Base-by-base conservation (phyloP, 75 land plant species). In the Sequoiadendron giganteum region DNA sequence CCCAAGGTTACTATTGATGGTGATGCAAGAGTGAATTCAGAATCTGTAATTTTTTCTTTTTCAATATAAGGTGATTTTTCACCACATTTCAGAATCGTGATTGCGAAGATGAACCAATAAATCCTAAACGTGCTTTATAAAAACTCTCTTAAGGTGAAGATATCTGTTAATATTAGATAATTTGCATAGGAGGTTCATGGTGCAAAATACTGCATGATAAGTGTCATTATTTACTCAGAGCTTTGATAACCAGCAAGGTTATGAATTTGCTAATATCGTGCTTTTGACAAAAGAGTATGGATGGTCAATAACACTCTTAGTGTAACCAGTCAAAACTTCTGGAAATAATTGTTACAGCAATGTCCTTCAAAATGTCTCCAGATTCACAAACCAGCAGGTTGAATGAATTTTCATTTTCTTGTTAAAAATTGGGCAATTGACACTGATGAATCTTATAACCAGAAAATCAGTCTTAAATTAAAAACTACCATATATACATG, bases 1-100 rank as follows among this genome's bases (percentile, higher is more conserved):
- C 47, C 84, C 84, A 25, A 82, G n/a, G 49, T 82, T 82, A 82
- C 49, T 47, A 79, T 79, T 82, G 84, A 13, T 28, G 3, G 38
- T 32, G 77, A 73, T 34, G 77, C 38, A 34, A 73, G 10, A 47
- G 52, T 47, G 43, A 14, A 34, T 79, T 79, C 81, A 39, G 45
- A 42, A 19, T 39, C 10, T 45, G 30, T 43, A 28, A 25, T 45
- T 81, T 81, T 45, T 28, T 42, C 48, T 45, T 81, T 45, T 45
- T 81, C 16, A 3, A 42, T 39, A 79, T 42, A 76, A 76, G 79
- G 16, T 13, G 79, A 5, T n/a, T 36, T 76, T 14, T 21, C 25
- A 5, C 43, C 48, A 30, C n/a, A 81, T 45, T 81, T 81, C 30
- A 45, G 48, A 40, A 81, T 43, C 14, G 28, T 9, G 28, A 43